Percentiles rank a stretch among this genome's conserved stretches.
These are phyloP conservation scores for Lachancea mirantina DNA, from an alignment of 805 yeast genomes.

Conservation along the genomic window DNA sequence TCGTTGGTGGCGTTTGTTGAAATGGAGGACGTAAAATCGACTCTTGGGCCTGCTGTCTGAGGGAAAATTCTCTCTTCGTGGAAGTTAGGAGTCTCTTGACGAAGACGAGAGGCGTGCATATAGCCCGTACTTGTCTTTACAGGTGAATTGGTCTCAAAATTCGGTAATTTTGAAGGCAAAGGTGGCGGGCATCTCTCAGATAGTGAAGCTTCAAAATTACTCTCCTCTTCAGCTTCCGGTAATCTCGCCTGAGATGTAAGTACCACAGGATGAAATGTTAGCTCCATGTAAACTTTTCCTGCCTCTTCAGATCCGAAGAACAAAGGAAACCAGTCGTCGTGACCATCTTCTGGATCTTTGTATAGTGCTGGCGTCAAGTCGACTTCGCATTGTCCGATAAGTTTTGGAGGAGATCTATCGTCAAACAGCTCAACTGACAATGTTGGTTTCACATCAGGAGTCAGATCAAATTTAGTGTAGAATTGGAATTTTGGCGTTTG, in stretches of 20 bases:
- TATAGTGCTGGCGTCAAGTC: conserved; percentile 68
- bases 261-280: conserved; percentile 73
- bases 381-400: conserved; percentile 75
- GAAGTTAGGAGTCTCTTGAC: conserved; percentile 22
- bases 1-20: conserved; percentile 18
- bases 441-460: conserved; percentile 54
- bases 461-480: conserved; percentile 59
- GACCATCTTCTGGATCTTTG: conserved; percentile 63
- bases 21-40: conserved; percentile 20
- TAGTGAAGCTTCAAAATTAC: conserved; percentile 23
- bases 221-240: conserved; percentile 10
- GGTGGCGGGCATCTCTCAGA: conserved; percentile 29
- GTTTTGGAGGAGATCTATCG: conserved; percentile 79
- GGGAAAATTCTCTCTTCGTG: neutral
- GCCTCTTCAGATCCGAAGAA: conserved; percentile 59
- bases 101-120: conserved; percentile 24
- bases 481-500: conserved; percentile 89
- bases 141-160: no score
- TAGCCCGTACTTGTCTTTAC: conserved; percentile 10
- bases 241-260: conserved; percentile 10
- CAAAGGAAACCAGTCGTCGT: conserved; percentile 78
- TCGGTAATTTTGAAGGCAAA: conserved; percentile 21
- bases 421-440: conserved; percentile 58
- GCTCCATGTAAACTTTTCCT: conserved; percentile 82
- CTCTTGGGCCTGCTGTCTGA: no score